Conservation (phyloP, 495 filamentous ascomycete genomes). For the Clohesyomyces aquaticus region DNA sequence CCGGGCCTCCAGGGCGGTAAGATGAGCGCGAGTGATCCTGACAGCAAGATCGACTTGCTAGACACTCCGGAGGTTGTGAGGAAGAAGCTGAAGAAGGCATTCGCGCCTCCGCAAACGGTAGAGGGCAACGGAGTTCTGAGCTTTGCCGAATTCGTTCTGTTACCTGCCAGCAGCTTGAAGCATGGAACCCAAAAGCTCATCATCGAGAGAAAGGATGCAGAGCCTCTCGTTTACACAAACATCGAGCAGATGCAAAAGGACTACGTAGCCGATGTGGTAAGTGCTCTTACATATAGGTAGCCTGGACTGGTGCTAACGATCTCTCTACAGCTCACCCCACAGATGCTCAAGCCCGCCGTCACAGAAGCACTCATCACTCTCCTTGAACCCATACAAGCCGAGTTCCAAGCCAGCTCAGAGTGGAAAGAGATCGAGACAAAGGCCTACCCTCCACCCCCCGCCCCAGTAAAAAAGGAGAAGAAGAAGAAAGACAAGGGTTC, state of each 20-base stretch:
- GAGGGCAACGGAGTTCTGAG: conserved; percentile 85
- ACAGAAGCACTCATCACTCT: conserved; percentile 69
- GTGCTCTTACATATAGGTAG: conserved; percentile 40
- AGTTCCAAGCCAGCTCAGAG: conserved; percentile 68
- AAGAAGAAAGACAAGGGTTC: conserved; percentile 79
- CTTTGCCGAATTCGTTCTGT: conserved; percentile 81
- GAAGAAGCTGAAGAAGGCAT: conserved; percentile 83
- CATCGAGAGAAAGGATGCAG: conserved; percentile 60
- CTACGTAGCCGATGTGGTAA: conserved; percentile 77
- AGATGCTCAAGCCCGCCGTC: conserved; percentile 79
- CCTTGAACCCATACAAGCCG: conserved; percentile 72
- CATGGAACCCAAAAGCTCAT: conserved; percentile 61
- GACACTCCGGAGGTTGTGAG: conserved; percentile 70
- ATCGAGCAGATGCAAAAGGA: conserved; percentile 74
- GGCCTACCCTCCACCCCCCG: conserved; percentile 76
- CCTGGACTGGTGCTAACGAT: neutral
- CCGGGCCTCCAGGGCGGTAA: conserved; percentile 83
- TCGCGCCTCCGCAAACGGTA: conserved; percentile 70
- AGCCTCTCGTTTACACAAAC: conserved; percentile 75
- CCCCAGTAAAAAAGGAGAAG: conserved; percentile 72
- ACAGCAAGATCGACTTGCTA: conserved; percentile 90
- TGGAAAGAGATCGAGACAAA: conserved; percentile 81
- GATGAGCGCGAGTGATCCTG: conserved; percentile 60
- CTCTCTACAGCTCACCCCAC: conserved; percentile 69
- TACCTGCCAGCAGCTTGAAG: conserved; percentile 66